Percentiles rank a stretch among this genome's conserved stretches.
These are phyloP conservation scores for Xylaria sp. DNA, from an alignment of 2,329 filamentous ascomycete genomes.

Conservation along the genomic window DNA sequence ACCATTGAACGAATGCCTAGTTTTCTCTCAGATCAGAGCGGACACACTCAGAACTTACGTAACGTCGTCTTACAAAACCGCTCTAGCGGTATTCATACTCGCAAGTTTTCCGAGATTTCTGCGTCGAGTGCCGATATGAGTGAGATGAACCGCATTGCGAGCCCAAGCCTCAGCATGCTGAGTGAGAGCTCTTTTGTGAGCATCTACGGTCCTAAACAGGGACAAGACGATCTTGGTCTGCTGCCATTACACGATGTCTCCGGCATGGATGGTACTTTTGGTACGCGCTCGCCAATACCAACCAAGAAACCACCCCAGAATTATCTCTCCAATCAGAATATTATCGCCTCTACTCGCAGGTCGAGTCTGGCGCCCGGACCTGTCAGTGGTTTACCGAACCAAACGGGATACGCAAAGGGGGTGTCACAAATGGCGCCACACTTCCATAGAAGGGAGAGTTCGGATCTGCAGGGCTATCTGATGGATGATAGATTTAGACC, in stretches of 20 bases:
- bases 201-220: constrained; percentile 58
- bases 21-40: constrained; percentile 65
- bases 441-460: constrained; percentile 56
- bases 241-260: constrained; percentile 27
- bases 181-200: constrained; percentile 72
- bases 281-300: constrained; percentile 32
- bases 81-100: constrained; percentile 57
- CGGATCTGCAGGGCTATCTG: constrained; percentile 42
- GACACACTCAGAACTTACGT: constrained; percentile 65
- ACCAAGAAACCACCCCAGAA: constrained; percentile 24
- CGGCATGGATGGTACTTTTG: constrained; percentile 35
- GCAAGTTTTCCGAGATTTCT: constrained; percentile 50
- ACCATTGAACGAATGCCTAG: constrained; percentile 65
- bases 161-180: constrained; percentile 67
- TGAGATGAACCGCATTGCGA: constrained; percentile 51
- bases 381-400: constrained; percentile 40
- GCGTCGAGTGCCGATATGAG: constrained; percentile 44
- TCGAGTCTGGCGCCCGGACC: constrained; percentile 42
- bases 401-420: constrained; percentile 54
- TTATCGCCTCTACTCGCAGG: constrained; percentile 32
- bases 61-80: constrained; percentile 61
- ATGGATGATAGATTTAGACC: constrained; percentile 41
- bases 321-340: constrained; percentile 31
- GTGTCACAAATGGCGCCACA: constrained; percentile 55
- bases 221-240: constrained; percentile 23